Percentiles rank a stretch among this genome's conserved stretches.
Evolutionary conservation across 1,139 yeast genomes (phyloP).

Genomic region (Sugiyamaella xylanicola): DNA sequence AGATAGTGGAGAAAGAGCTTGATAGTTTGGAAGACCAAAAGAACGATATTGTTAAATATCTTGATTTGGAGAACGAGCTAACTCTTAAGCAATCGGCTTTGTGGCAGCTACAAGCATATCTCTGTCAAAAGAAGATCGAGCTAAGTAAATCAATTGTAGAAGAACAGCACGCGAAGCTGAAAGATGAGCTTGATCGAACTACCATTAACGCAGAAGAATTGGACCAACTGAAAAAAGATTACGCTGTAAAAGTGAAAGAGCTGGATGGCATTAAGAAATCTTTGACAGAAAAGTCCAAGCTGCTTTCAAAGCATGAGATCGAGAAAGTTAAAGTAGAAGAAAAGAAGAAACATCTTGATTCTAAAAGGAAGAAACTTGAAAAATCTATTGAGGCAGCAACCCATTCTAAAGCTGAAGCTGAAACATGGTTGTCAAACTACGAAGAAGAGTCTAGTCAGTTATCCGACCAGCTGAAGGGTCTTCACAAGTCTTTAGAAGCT

Average conservation of each 20-base stretch:
- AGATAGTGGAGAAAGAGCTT: constrained; percentile 77
- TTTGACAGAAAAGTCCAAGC: constrained; percentile 32
- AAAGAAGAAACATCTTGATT: constrained; percentile 61
- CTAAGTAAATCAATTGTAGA: constrained; percentile 45
- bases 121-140: constrained; percentile 48
- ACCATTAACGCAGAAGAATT: constrained; percentile 47
- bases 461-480: constrained; percentile 47
- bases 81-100: constrained; percentile 57
- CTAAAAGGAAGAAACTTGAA: constrained; percentile 62
- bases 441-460: constrained; percentile 46
- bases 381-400: constrained; percentile 49
- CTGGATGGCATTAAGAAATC: constrained; percentile 34
- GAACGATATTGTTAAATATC: constrained; percentile 65
- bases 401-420: constrained; percentile 48
- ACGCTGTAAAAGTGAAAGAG: constrained; percentile 45
- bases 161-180: constrained; percentile 52
- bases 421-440: constrained; percentile 51
- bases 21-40: constrained; percentile 68
- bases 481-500: constrained; percentile 49
- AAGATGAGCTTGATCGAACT: constrained; percentile 50
- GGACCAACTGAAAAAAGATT: constrained; percentile 41
- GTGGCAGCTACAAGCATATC: constrained; percentile 56
- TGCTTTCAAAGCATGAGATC: constrained; percentile 39
- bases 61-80: constrained; percentile 66
- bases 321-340: constrained; percentile 74